These are phyloP conservation scores for Malus sieversii DNA, from an alignment of 306 rosid species.

Conservation along the genomic window DNA sequence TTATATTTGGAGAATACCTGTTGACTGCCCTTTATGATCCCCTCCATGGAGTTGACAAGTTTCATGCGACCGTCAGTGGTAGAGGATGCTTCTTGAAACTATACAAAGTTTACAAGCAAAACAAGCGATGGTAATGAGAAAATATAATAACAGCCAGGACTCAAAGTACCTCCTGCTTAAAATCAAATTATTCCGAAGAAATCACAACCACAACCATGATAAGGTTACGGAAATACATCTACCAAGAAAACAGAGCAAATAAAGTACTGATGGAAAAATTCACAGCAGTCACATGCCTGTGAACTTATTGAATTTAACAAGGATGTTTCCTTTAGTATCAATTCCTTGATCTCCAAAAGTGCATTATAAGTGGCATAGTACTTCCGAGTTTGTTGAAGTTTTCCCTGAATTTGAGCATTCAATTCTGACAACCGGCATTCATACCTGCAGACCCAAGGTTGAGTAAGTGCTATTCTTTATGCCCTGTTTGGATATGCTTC, in stretches of 20 bases:
- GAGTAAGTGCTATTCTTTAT: neutral
- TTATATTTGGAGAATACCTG: conserved; percentile 43
- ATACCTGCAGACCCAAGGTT: conserved; percentile 47
- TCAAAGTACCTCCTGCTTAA: neutral
- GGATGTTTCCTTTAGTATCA: conserved; percentile 87
- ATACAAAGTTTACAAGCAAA: conserved; percentile 10
- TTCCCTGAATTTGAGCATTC: conserved; percentile 73
- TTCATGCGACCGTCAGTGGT: conserved; percentile 60
- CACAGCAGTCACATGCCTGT: conserved; percentile 42
- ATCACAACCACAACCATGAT: neutral
- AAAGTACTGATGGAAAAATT: neutral
- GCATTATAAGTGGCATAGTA: conserved; percentile 80
- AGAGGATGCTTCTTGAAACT: conserved; percentile 88
- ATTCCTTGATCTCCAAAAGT: conserved; percentile 80
- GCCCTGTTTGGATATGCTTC: neutral
- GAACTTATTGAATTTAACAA: conserved; percentile 80
- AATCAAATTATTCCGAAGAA: neutral
- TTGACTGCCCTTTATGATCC: conserved; percentile 76
- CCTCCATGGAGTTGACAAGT: conserved; percentile 87
- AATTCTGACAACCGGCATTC: conserved; percentile 69
- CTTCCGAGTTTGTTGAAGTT: conserved; percentile 71
- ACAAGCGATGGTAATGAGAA: neutral
- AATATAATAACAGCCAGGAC: neutral
- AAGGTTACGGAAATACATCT: neutral
- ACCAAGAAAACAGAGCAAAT: neutral